Percentiles rank a stretch among this genome's conserved stretches.
Evolutionary conservation across 2,329 filamentous ascomycete species (phyloP).

Genomic region (Pyricularia pennisetigena): DNA sequence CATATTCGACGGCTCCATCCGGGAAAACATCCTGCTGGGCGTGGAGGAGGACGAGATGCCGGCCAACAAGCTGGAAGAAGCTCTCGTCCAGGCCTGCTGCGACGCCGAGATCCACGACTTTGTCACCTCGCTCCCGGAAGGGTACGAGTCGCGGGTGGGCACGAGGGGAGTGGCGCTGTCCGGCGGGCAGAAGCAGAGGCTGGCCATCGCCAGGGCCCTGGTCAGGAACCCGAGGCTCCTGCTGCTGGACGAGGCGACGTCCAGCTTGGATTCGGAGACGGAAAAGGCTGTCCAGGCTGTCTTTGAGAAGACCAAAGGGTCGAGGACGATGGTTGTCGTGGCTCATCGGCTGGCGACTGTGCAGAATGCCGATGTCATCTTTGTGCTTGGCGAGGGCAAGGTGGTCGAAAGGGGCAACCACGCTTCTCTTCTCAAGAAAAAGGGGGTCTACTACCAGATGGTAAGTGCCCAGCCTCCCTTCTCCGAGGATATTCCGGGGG

Average conservation of each 20-base stretch:
- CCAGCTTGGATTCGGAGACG: constrained; percentile 11
- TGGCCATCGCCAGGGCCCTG: constrained; percentile 11
- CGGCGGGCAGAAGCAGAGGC: constrained; percentile 12
- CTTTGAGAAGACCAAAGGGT: constrained; percentile 24
- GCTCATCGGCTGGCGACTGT: constrained; percentile 58
- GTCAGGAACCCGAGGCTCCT: constrained; percentile 8
- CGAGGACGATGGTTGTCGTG: constrained; percentile 55
- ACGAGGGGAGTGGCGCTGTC: constrained; percentile 10
- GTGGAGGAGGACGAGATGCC: constrained; percentile 11
- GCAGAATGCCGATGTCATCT: constrained; percentile 59
- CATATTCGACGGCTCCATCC: constrained; percentile 40
- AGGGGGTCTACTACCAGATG: constrained; percentile 42
- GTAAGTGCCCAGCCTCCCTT: too few relatives aligned
- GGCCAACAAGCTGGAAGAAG: background rate
- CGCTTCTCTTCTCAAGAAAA: constrained; percentile 32
- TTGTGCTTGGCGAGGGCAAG: constrained; percentile 54
- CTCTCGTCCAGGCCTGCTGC: constrained; percentile 16
- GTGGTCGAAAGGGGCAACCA: constrained; percentile 56
- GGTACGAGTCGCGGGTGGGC: constrained; percentile 10
- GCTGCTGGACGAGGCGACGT: constrained; percentile 11
- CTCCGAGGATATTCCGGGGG: too few relatives aligned
- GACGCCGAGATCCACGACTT: constrained; percentile 20
- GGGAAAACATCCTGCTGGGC: constrained; percentile 21
- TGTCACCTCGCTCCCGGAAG: constrained; percentile 17
- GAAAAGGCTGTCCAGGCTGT: constrained; percentile 11